Percentiles rank a stretch among this genome's conserved stretches.
Conservation (phyloP, 805 yeast genomes). For the Kazachstania bromeliacearum region DNA sequence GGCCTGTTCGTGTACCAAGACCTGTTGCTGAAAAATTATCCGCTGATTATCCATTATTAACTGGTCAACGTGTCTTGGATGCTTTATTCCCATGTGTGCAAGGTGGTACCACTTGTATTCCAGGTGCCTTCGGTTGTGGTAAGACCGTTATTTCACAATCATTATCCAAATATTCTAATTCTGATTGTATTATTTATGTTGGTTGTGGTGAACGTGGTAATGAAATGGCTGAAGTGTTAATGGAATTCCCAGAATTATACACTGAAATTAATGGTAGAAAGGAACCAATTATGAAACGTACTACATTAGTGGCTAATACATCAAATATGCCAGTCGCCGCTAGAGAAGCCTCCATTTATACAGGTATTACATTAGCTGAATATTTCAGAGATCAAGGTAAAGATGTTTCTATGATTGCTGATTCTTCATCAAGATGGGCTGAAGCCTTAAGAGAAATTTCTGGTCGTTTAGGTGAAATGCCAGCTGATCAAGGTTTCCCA, state of each 20-base stretch:
- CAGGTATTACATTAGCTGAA: slow-evolving; percentile 97
- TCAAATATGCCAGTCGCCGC: slow-evolving; percentile 99
- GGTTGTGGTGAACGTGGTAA: slow-evolving; percentile 65
- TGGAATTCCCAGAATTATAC: slow-evolving; percentile 97
- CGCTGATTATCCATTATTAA: slow-evolving; percentile 89
- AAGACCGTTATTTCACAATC: slow-evolving; percentile 98
- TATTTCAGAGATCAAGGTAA: slow-evolving; percentile 99
- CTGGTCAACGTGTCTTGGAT: slow-evolving; percentile 98
- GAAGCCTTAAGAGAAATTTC: slow-evolving; percentile 99
- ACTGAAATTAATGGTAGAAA: slow-evolving; percentile 87
- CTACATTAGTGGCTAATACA: slow-evolving; percentile 96
- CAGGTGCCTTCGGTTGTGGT: slow-evolving; percentile 99
- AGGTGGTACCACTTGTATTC: slow-evolving; percentile 99
- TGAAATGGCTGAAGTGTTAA: slow-evolving; percentile 98
- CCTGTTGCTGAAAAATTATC: slow-evolving; percentile 91
- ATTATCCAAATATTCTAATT: slow-evolving; percentile 91
- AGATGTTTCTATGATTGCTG: slow-evolving; percentile 98
- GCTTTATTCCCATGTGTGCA: slow-evolving; percentile 98
- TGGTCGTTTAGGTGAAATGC: slow-evolving; percentile 99
- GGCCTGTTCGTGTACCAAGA: slow-evolving; percentile 99
- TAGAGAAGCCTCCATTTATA: slow-evolving; percentile 97
- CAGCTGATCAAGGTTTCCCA: slow-evolving; percentile 99
- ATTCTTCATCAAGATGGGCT: slow-evolving; percentile 99
- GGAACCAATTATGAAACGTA: slow-evolving; percentile 99
- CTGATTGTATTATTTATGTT: slow-evolving; percentile 91